Conservation (phyloP, 78 protist species). For the Bodo saltans region DNA sequence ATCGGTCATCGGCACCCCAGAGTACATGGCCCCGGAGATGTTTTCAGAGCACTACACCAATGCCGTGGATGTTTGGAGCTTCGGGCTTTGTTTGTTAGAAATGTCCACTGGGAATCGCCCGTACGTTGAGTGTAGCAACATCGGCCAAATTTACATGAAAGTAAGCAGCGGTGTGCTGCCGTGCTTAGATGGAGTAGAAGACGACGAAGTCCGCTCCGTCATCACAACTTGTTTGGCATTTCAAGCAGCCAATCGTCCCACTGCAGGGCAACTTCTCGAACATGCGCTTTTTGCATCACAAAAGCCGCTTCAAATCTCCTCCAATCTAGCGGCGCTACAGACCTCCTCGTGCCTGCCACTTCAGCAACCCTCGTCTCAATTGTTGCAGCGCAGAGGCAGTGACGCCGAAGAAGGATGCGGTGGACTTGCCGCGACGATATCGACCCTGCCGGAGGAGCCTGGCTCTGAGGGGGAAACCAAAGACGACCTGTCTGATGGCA, state of each 20-base stretch:
- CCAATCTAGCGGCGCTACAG: too few relatives aligned
- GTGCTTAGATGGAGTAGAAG: conserved; percentile 19
- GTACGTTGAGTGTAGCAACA: conserved; percentile 76
- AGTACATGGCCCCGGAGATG: conserved; percentile 94
- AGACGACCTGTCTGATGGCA: too few relatives aligned
- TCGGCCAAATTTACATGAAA: conserved; percentile 60
- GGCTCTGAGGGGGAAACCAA: too few relatives aligned
- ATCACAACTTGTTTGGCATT: conserved; percentile 50
- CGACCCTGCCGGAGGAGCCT: too few relatives aligned
- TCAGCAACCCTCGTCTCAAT: too few relatives aligned
- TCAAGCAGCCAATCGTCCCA: conserved; percentile 23
- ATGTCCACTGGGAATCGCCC: conserved; percentile 80
- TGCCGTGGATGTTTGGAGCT: conserved; percentile 84
- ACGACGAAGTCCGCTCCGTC: conserved; percentile 7
- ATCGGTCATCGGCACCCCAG: conserved; percentile 76
- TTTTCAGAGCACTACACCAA: conserved; percentile 72
- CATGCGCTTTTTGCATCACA: conserved; percentile 26
- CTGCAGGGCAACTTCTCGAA: conserved; percentile 35
- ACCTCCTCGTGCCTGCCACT: too few relatives aligned
- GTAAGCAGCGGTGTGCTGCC: conserved; percentile 48
- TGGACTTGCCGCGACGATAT: too few relatives aligned
- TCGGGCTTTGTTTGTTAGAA: conserved; percentile 91
- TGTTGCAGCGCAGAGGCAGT: too few relatives aligned
- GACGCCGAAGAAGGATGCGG: too few relatives aligned
- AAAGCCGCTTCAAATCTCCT: too few relatives aligned